A percentile compares a stretch with the other conserved stretches of the same genome.
phyloP scores from a whole-genome alignment of 2,329 filamentous ascomycete genomes.

The Trichoderma breve region DNA sequence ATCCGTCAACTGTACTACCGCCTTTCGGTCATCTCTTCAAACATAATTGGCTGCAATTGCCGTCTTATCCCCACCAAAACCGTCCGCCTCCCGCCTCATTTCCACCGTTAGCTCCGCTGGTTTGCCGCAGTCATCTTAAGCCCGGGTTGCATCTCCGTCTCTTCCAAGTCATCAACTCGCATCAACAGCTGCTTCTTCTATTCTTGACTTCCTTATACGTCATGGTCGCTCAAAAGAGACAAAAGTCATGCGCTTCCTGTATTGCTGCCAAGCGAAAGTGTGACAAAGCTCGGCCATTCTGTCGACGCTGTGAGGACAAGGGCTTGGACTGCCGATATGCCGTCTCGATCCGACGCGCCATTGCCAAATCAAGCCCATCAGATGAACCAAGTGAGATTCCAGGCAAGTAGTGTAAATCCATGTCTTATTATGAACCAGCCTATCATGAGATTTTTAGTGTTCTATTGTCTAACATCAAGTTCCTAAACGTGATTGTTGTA shows the following conservation, averaged over 20 bases:
- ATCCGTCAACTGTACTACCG: neutral
- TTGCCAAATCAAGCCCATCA: neutral
- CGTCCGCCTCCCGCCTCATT: neutral
- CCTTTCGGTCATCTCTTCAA: neutral
- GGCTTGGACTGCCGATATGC: neutral
- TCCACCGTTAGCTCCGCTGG: neutral
- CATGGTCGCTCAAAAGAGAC: neutral
- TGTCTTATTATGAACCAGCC: neutral
- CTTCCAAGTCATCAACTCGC: neutral
- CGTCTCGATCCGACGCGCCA: neutral
- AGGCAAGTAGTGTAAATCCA: neutral
- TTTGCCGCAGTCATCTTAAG: neutral
- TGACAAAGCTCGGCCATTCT: neutral
- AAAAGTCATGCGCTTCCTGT: neutral
- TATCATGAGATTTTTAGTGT: neutral
- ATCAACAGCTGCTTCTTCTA: neutral
- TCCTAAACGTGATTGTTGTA: neutral
- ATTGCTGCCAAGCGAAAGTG: neutral
- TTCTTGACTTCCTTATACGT: neutral
- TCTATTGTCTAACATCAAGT: neutral
- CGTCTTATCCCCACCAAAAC: neutral
- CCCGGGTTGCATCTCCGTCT: neutral
- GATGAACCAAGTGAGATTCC: neutral
- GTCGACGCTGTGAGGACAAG: neutral
- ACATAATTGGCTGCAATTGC: neutral